Percentiles rank a stretch among this genome's conserved stretches.
Conservation (phyloP, 352 stramenopile genomes). For the Phytophthora hibernalis region DNA sequence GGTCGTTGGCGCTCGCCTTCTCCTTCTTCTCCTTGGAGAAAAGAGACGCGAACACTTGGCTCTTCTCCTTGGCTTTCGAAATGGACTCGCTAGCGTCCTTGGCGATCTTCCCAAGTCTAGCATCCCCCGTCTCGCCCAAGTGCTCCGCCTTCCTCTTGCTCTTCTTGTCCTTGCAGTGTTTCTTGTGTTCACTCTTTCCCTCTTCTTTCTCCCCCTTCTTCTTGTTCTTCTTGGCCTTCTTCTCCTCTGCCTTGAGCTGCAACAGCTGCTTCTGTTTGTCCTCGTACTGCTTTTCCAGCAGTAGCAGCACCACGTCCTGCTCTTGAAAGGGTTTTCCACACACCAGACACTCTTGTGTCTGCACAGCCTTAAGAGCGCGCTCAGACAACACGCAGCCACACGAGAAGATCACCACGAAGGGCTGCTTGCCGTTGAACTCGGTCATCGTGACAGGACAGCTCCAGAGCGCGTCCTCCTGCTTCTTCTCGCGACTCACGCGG, state of each 20-base stretch:
- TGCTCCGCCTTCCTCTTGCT: conserved; percentile 53
- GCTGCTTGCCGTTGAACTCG: conserved; percentile 89
- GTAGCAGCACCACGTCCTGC: conserved; percentile 64
- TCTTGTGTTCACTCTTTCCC: conserved; percentile 43
- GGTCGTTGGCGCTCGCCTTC: conserved; percentile 78
- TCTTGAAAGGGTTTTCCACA: conserved; percentile 65
- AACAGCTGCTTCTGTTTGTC: conserved; percentile 53
- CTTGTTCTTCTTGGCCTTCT: conserved; percentile 59
- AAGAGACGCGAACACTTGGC: conserved; percentile 81
- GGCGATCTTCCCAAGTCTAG: conserved; percentile 51
- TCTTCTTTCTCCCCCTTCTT: conserved; percentile 54
- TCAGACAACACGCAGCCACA: conserved; percentile 92
- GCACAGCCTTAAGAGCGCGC: conserved; percentile 86
- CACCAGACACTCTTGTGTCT: conserved; percentile 71
- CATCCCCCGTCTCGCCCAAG: conserved; percentile 18
- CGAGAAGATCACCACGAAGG: conserved; percentile 81
- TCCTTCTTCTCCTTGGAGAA: conserved; percentile 76
- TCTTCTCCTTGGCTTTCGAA: conserved; percentile 75
- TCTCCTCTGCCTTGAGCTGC: conserved; percentile 56
- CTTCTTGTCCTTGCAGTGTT: conserved; percentile 33
- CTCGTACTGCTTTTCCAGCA: conserved; percentile 67
- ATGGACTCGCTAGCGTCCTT: conserved; percentile 67
- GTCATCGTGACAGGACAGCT: conserved; percentile 87
- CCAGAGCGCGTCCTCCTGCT: conserved; percentile 24
- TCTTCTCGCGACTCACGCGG: conserved; percentile 41